Conservation (phyloP, 768 basidiomycete genomes). For the Hypholoma fasciculare region DNA sequence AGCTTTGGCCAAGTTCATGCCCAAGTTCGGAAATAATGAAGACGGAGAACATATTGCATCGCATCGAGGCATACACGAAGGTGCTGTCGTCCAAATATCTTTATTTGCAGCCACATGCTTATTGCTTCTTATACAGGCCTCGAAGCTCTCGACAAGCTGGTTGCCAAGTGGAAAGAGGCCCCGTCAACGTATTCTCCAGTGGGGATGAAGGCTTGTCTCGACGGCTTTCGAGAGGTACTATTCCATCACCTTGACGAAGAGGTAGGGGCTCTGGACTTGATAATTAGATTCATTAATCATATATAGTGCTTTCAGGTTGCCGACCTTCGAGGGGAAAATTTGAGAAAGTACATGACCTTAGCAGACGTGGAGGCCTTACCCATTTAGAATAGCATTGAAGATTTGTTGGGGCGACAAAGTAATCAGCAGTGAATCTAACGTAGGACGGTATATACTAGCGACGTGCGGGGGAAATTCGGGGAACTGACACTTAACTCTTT, state of each 20-base stretch:
- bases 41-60: conserved; percentile 47
- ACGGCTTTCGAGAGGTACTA: conserved; percentile 47
- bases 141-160: conserved; percentile 37
- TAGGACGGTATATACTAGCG: too few relatives aligned
- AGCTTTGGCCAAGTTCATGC: conserved; percentile 49
- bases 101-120: not conserved
- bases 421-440: not conserved
- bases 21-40: conserved; percentile 39
- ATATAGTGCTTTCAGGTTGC: conserved; percentile 32
- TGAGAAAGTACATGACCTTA: conserved; percentile 53
- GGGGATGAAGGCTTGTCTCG: conserved; percentile 50
- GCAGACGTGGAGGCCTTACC: conserved; percentile 32
- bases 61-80: conserved; percentile 55
- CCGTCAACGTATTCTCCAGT: conserved; percentile 48
- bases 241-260: conserved; percentile 58
- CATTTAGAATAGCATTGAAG: not conserved
- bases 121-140: conserved; percentile 34
- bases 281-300: not conserved
- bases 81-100: conserved; percentile 21
- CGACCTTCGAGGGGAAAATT: conserved; percentile 49
- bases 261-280: conserved; percentile 24
- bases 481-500: not conserved
- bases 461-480: too few relatives aligned
- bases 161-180: conserved; percentile 41
- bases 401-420: not conserved